Percentiles rank a stretch among this genome's conserved stretches.
These are phyloP conservation scores for Lyophyllum semitale DNA, from an alignment of 768 basidiomycete genomes.

Conservation along the genomic window DNA sequence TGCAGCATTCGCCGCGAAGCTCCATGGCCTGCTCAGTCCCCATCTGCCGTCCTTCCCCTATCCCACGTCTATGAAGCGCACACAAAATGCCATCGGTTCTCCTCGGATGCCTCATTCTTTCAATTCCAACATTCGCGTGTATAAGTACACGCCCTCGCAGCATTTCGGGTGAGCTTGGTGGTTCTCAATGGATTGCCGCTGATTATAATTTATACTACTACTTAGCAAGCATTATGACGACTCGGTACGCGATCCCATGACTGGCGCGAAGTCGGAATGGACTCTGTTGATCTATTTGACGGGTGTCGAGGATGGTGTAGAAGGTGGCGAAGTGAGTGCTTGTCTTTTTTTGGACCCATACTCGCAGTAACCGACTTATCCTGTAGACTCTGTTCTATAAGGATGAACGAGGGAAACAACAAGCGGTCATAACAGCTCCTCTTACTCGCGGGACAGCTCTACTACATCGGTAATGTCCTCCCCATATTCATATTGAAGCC, in stretches of 20 bases:
- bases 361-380: neutral
- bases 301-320: conserved; percentile 70
- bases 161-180: conserved; percentile 55
- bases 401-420: conserved; percentile 49
- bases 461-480: conserved; percentile 55
- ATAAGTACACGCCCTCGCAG: conserved; percentile 64
- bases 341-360: neutral
- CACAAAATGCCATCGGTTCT: conserved; percentile 2
- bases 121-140: conserved; percentile 76
- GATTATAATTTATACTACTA: neutral
- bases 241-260: conserved; percentile 57
- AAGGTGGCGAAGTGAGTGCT: conserved; percentile 61
- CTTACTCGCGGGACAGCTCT: conserved; percentile 65
- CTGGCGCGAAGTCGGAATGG: conserved; percentile 74
- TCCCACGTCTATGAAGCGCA: conserved; percentile 38
- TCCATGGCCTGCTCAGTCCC: conserved; percentile 52
- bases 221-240: conserved; percentile 72
- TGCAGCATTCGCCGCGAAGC: conserved; percentile 52
- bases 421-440: conserved; percentile 51
- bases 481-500: neutral
- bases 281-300: conserved; percentile 75
- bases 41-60: conserved; percentile 60
- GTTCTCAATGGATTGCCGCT: neutral
- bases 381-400: conserved; percentile 71
- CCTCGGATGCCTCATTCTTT: conserved; percentile 53